These are phyloP conservation scores for Geotrichum citri-aurantii DNA, from an alignment of 1,139 yeast genomes.

Conservation along the genomic window DNA sequence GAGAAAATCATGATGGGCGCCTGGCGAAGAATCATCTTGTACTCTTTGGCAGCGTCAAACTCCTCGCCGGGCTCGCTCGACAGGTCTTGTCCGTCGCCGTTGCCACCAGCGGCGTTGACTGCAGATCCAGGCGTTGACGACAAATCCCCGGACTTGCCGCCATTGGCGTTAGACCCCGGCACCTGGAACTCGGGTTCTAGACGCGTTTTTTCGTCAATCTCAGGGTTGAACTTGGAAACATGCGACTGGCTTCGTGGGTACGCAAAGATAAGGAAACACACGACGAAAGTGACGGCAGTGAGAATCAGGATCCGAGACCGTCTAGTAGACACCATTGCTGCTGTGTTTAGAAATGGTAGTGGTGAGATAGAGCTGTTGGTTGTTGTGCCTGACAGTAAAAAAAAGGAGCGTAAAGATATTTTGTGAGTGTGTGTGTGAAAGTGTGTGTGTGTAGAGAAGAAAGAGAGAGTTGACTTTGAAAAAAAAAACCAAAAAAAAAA, in stretches of 20 bases:
- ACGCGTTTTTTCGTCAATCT: constrained; percentile 26
- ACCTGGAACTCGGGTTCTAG: constrained; percentile 23
- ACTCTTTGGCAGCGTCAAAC: constrained; percentile 60
- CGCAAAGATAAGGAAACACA: constrained; percentile 26
- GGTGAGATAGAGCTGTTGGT: no score
- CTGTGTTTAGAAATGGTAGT: background rate
- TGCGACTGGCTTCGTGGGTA: constrained; percentile 25
- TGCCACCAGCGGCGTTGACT: constrained; percentile 2
- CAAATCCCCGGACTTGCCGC: background rate
- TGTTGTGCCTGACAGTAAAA: background rate
- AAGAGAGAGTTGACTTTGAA: background rate
- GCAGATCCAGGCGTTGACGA: background rate
- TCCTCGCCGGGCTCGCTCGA: constrained; percentile 31
- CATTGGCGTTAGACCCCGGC: background rate
- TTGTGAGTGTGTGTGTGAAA: constrained; percentile 5
- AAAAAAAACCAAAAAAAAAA: background rate
- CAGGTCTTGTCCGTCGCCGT: constrained; percentile 22
- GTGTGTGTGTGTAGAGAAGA: constrained; percentile 11
- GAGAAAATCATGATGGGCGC: constrained; percentile 52
- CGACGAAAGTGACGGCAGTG: constrained; percentile 28
- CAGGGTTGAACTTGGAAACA: constrained; percentile 21
- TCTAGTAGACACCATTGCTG: constrained; percentile 28
- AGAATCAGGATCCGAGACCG: constrained; percentile 28
- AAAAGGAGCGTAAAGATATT: background rate
- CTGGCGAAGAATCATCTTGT: constrained; percentile 50